These are phyloP conservation scores for Trichosporon faecale DNA, from an alignment of 1,284 basidiomycete genomes.

Conservation along the genomic window DNA sequence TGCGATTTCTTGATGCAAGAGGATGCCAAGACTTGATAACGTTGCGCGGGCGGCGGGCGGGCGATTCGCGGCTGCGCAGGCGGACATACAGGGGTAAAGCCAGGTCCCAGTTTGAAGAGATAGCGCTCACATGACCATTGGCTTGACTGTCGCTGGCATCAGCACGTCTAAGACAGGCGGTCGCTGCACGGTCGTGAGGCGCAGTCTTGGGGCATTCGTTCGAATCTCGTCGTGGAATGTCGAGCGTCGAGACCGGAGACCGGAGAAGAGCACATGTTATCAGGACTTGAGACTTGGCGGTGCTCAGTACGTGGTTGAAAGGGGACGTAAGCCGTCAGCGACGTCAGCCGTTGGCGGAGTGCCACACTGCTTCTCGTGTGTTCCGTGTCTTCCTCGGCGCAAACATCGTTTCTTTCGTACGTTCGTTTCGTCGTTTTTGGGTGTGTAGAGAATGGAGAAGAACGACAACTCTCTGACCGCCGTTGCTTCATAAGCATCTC, in stretches of 20 bases:
- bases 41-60: background rate
- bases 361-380: background rate
- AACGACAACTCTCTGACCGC: background rate
- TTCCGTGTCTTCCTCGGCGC: background rate
- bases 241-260: background rate
- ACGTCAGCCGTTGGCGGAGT: background rate
- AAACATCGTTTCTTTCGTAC: background rate
- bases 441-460: background rate
- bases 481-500: background rate
- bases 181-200: background rate
- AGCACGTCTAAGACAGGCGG: background rate
- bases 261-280: slow-evolving; percentile 1
- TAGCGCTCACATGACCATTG: background rate
- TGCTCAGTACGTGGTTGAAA: background rate
- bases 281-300: background rate
- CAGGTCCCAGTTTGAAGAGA: background rate
- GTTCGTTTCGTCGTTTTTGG: background rate
- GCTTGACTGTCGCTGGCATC: background rate
- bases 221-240: background rate
- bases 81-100: background rate
- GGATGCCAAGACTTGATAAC: background rate
- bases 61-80: background rate
- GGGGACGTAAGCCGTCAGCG: background rate
- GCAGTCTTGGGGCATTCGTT: background rate
- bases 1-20: background rate